Evolutionary conservation across 441 rosid genomes (phyloP).

Genomic region (Macaranga tanarius): DNA sequence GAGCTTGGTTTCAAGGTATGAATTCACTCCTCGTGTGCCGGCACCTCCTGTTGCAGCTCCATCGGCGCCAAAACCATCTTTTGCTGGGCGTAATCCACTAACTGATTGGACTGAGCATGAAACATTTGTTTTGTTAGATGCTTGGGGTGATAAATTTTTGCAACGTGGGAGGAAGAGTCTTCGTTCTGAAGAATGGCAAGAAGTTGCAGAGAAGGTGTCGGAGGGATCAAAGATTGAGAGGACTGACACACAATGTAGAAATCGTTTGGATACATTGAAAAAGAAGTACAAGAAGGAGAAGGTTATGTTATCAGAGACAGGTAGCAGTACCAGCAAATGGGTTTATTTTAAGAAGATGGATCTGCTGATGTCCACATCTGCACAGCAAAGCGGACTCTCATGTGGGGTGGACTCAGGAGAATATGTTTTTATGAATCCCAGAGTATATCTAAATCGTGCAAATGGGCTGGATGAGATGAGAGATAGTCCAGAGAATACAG

Average conservation of each 20-base stretch:
- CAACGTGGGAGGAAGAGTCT: conserved; percentile 86
- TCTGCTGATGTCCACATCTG: conserved; percentile 64
- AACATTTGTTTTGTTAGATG: conserved; percentile 73
- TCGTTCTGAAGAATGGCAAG: conserved; percentile 87
- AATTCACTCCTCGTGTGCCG: conserved; percentile 71
- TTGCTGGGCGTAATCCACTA: conserved; percentile 59
- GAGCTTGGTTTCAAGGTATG: conserved; percentile 71
- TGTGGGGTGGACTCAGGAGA: conserved; percentile 92
- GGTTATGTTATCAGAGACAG: conserved; percentile 39
- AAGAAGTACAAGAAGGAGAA: conserved; percentile 92
- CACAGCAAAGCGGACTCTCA: conserved; percentile 69
- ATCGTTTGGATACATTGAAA: conserved; percentile 80
- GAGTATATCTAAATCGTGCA: conserved; percentile 56
- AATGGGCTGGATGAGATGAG: conserved; percentile 86
- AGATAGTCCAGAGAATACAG: conserved; percentile 82
- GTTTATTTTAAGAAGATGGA: conserved; percentile 80
- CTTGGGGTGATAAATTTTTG: conserved; percentile 88
- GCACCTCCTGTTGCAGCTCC: conserved; percentile 32
- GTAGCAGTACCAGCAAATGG: conserved; percentile 59
- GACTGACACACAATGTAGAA: conserved; percentile 79
- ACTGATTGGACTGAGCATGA: conserved; percentile 91
- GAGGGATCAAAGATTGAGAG: conserved; percentile 67
- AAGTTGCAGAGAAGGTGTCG: conserved; percentile 93
- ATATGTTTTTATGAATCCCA: conserved; percentile 67
- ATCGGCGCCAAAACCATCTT: conserved; percentile 38